phyloP scores from a whole-genome alignment of 2,329 filamentous ascomycete genomes.

The Colletotrichum musicola region DNA sequence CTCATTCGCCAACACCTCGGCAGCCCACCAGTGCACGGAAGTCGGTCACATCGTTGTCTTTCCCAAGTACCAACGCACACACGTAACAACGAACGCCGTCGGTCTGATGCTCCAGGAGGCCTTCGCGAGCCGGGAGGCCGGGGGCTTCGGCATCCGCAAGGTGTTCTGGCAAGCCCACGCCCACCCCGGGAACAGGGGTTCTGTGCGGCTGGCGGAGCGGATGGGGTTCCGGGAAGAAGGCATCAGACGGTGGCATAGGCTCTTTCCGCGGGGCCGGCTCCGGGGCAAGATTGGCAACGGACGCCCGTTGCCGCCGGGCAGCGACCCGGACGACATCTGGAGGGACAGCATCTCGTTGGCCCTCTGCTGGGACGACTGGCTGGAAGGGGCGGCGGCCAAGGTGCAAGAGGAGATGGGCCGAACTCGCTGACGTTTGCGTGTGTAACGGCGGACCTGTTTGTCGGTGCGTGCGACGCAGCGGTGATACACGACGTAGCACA shows the following conservation, averaged over 20 bases:
- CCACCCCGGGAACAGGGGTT: slow-evolving; percentile 44
- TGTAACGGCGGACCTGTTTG: neutral
- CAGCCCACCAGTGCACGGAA: slow-evolving; percentile 42
- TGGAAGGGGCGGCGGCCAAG: slow-evolving; percentile 38
- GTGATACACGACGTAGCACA: neutral
- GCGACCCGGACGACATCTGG: slow-evolving; percentile 44
- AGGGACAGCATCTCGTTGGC: slow-evolving; percentile 44
- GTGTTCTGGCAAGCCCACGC: slow-evolving; percentile 50
- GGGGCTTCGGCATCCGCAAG: slow-evolving; percentile 45
- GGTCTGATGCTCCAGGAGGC: slow-evolving; percentile 50
- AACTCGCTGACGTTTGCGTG: neutral
- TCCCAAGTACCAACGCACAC: slow-evolving; percentile 50
- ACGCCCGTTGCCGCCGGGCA: slow-evolving; percentile 39
- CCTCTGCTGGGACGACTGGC: slow-evolving; percentile 49
- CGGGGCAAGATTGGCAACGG: slow-evolving; percentile 45
- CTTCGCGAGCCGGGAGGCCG: slow-evolving; percentile 33
- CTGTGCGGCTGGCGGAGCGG: slow-evolving; percentile 46
- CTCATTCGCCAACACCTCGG: slow-evolving; percentile 43
- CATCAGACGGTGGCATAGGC: slow-evolving; percentile 48
- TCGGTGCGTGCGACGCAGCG: neutral
- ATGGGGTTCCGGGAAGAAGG: slow-evolving; percentile 51
- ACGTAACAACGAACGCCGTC: slow-evolving; percentile 50
- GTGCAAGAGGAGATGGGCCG: slow-evolving; percentile 40
- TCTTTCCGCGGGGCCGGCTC: slow-evolving; percentile 42
- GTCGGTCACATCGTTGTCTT: slow-evolving; percentile 52